These are phyloP conservation scores for Colletotrichum chlorophyti DNA, from an alignment of 2,329 filamentous ascomycete species.

Conservation along the genomic window DNA sequence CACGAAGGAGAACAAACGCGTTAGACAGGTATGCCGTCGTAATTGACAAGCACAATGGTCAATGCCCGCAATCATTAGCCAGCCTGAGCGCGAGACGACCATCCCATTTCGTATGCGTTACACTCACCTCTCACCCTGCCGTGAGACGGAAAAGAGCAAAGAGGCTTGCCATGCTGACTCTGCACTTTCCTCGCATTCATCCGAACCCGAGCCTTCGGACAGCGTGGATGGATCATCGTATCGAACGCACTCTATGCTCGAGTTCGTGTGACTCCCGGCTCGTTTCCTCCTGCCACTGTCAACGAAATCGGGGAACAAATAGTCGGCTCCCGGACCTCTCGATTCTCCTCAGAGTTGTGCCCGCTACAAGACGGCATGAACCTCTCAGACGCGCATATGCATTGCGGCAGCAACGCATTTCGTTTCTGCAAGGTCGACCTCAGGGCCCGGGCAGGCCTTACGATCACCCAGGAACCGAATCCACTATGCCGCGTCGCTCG, in stretches of 20 bases:
- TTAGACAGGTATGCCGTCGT: no score
- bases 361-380: slow-evolving; percentile 21
- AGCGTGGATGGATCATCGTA: neutral
- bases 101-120: neutral
- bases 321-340: neutral
- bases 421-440: neutral
- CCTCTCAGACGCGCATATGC: neutral
- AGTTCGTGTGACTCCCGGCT: neutral
- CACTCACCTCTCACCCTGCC: neutral
- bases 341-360: neutral
- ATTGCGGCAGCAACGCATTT: neutral
- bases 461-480: no score
- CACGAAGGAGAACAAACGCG: no score
- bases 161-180: neutral
- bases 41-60: neutral
- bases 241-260: neutral
- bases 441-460: no score
- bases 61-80: neutral
- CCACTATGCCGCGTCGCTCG: no score
- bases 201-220: slow-evolving; percentile 1
- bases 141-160: neutral
- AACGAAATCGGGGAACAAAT: neutral
- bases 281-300: neutral
- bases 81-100: neutral
- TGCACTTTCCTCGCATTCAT: neutral